phyloP scores from a whole-genome alignment of 345 rosid species.

The Citrus unshiu region DNA sequence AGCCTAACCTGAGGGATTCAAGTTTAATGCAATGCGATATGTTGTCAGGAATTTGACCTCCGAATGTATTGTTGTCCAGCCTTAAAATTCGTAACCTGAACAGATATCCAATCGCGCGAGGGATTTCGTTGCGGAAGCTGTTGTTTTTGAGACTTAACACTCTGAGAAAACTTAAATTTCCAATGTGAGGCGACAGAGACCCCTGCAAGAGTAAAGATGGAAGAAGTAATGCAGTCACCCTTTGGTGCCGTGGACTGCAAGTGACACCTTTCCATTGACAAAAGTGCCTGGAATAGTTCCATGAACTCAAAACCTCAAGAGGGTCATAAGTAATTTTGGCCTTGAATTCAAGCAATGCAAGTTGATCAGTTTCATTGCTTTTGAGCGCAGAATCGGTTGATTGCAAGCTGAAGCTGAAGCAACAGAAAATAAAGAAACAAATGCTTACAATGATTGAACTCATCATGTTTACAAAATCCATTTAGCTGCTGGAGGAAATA shows the following conservation, averaged over 20 bases:
- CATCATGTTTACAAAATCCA: background rate
- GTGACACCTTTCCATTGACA: background rate
- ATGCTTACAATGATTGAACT: background rate
- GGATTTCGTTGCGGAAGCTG: background rate
- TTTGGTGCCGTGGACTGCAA: background rate
- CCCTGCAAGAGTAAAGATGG: background rate
- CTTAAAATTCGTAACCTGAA: background rate
- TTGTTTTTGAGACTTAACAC: constrained; percentile 11
- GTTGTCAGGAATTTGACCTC: constrained; percentile 14
- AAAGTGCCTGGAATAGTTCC: background rate
- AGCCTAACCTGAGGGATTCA: background rate
- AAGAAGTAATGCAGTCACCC: background rate
- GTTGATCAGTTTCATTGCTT: background rate
- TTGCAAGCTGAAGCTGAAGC: background rate
- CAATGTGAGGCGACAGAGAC: background rate
- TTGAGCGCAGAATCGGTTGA: background rate
- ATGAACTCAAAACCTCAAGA: background rate
- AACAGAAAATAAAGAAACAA: background rate
- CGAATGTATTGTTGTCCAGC: background rate
- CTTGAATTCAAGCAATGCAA: constrained; percentile 3
- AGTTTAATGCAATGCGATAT: constrained; percentile 9
- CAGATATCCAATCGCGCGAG: constrained; percentile 2
- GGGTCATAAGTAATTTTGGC: background rate
- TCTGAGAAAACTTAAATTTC: background rate
- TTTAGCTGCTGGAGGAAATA: background rate